Conservation (phyloP, 2,329 filamentous ascomycete genomes). For the Xenosphaeropsis pyriputrescens region DNA sequence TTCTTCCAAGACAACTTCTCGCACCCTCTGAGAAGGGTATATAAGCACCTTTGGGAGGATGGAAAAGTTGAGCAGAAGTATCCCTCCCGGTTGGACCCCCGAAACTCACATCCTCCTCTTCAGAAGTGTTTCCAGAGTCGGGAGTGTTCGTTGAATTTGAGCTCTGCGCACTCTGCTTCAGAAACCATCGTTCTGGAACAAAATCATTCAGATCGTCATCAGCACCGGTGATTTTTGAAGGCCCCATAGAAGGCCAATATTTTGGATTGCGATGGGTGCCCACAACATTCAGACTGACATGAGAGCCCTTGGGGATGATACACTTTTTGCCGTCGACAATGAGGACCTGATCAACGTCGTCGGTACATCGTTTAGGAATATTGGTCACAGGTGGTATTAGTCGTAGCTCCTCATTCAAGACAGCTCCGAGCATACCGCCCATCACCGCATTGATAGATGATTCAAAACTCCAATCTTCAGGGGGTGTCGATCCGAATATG, state of each 20-base stretch:
- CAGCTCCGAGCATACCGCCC: conserved; percentile 55
- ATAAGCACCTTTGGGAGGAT: conserved; percentile 16
- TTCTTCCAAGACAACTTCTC: conserved; percentile 39
- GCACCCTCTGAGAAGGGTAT: conserved; percentile 36
- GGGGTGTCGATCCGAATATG: conserved; percentile 42
- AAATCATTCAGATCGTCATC: conserved; percentile 50
- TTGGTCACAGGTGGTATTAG: conserved; percentile 55
- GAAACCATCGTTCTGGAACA: conserved; percentile 60
- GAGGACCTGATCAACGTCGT: conserved; percentile 37
- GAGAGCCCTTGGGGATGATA: conserved; percentile 38
- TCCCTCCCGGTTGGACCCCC: conserved; percentile 45
- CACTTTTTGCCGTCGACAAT: conserved; percentile 40
- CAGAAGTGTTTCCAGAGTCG: conserved; percentile 2
- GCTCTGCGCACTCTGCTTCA: conserved; percentile 13
- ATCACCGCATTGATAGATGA: conserved; percentile 48
- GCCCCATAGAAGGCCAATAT: conserved; percentile 41
- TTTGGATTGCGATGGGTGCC: conserved; percentile 53
- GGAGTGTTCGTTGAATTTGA: conserved; percentile 8
- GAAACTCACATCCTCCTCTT: conserved; percentile 30
- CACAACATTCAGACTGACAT: conserved; percentile 39
- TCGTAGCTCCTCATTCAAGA: conserved; percentile 66
- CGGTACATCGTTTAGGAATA: conserved; percentile 52
- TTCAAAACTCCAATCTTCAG: conserved; percentile 58
- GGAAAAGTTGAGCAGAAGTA: conserved; percentile 33
- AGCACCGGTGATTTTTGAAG: conserved; percentile 23